Percentiles rank a stretch among this genome's conserved stretches.
phyloP scores from a whole-genome alignment of 345 rosid genomes.

The Nephelium lappaceum region DNA sequence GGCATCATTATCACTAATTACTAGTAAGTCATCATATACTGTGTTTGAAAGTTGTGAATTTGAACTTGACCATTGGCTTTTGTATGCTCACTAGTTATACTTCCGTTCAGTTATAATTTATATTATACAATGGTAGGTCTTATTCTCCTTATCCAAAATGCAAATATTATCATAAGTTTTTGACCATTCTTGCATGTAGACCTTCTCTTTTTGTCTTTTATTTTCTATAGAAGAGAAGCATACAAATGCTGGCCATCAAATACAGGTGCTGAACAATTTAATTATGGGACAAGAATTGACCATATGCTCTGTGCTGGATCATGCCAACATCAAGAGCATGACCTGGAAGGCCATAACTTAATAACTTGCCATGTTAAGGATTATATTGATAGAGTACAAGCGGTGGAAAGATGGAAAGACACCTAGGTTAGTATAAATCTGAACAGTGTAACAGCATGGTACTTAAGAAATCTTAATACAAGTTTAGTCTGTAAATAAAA shows the following conservation, averaged over 20 bases:
- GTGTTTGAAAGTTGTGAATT: not conserved
- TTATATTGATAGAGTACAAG: conserved; percentile 79
- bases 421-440: conserved; percentile 45
- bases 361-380: conserved; percentile 73
- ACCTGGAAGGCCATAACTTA: conserved; percentile 53
- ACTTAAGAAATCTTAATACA: not conserved
- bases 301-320: conserved; percentile 83
- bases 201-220: conserved; percentile 11
- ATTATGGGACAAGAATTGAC: conserved; percentile 86
- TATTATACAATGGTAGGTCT: no score
- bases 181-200: conserved; percentile 1
- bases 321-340: conserved; percentile 67
- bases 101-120: no score
- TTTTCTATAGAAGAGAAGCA: conserved; percentile 67
- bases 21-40: not conserved
- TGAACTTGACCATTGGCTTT: not conserved
- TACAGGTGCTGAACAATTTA: conserved; percentile 93
- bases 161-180: not conserved
- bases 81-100: no score
- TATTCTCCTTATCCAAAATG: not conserved
- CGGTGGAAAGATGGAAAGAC: conserved; percentile 83
- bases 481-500: not conserved
- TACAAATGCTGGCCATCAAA: conserved; percentile 94
- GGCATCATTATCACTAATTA: not conserved
- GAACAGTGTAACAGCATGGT: not conserved